A percentile compares a stretch with the other conserved stretches of the same genome.
These are phyloP conservation scores for Medicago arabica DNA, from an alignment of 306 rosid species.

Conservation along the genomic window DNA sequence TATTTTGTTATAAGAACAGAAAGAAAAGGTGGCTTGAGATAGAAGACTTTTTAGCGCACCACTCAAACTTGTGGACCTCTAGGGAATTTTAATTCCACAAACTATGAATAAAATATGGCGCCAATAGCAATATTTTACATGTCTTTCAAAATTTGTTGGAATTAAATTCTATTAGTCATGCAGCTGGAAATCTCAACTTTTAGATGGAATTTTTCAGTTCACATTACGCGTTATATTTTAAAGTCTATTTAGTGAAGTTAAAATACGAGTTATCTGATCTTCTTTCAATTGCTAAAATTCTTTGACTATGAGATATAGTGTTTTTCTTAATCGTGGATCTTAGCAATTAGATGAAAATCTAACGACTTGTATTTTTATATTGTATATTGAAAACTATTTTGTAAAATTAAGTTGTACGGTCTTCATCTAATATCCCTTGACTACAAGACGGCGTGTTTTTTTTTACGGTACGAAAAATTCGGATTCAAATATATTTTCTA, in stretches of 20 bases:
- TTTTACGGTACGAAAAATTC: not conserved
- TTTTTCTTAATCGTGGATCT: not conserved
- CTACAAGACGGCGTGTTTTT: not conserved
- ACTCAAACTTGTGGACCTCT: constrained; percentile 33
- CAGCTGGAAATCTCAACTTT: not conserved
- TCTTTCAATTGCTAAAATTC: not conserved
- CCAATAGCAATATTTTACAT: not conserved
- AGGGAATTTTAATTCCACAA: not conserved
- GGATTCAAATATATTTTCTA: not conserved
- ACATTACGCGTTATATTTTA: too few species aligned
- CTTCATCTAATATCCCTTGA: not conserved
- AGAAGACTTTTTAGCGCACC: constrained; percentile 31
- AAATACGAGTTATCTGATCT: not conserved
- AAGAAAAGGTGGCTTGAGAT: not conserved
- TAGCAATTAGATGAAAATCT: not conserved
- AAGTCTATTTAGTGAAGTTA: not conserved
- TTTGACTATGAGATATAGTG: not conserved
- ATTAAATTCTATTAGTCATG: not conserved
- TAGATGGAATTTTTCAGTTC: not conserved
- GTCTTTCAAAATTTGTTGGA: not conserved
- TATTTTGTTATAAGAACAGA: constrained; percentile 1
- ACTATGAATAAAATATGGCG: constrained; percentile 2
- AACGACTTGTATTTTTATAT: not conserved
- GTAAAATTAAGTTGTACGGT: not conserved
- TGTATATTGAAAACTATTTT: not conserved